These are phyloP conservation scores for Botrytis hyacinthi DNA, from an alignment of 2,329 filamentous ascomycete species.

Conservation along the genomic window DNA sequence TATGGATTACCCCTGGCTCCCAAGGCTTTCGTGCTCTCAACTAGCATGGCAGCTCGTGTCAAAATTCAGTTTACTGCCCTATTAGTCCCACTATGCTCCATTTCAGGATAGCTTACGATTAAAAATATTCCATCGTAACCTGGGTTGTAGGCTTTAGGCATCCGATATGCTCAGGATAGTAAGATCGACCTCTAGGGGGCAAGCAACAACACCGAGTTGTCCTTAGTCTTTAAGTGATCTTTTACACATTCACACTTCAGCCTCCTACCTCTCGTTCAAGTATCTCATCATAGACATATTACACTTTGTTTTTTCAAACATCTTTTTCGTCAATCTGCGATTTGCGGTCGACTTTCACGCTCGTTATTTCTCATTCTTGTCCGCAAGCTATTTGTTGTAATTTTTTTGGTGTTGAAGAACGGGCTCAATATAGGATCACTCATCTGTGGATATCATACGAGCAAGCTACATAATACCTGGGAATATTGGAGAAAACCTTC, in stretches of 20 bases:
- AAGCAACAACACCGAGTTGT: constrained; percentile 16
- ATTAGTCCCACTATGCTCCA: constrained; percentile 11
- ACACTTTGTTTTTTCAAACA: constrained; percentile 2
- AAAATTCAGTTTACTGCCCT: constrained; percentile 17
- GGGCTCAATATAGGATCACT: not conserved
- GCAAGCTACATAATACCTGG: not conserved
- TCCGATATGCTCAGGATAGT: constrained; percentile 15
- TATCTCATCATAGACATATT: constrained; percentile 11
- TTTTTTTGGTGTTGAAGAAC: constrained; percentile 10
- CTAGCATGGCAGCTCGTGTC: constrained; percentile 20
- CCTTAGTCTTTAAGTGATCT: constrained; percentile 20
- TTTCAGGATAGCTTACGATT: constrained; percentile 11
- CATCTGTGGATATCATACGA: constrained; percentile 9
- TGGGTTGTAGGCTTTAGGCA: constrained; percentile 20
- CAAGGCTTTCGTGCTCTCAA: constrained; percentile 9
- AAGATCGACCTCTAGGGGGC: constrained; percentile 22
- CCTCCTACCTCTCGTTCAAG: constrained; percentile 16
- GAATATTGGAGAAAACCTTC: not conserved
- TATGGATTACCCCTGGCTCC: not conserved
- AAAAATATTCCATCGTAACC: constrained; percentile 18
- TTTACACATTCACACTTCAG: constrained; percentile 20
- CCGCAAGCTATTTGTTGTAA: not conserved
- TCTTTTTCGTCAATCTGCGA: constrained; percentile 19
- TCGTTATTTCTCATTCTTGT: constrained; percentile 18
- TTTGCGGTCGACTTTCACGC: constrained; percentile 20